These are phyloP conservation scores for Aaosphaeria pasadenensis DNA, from an alignment of 2,329 filamentous ascomycete genomes.

Conservation along the genomic window DNA sequence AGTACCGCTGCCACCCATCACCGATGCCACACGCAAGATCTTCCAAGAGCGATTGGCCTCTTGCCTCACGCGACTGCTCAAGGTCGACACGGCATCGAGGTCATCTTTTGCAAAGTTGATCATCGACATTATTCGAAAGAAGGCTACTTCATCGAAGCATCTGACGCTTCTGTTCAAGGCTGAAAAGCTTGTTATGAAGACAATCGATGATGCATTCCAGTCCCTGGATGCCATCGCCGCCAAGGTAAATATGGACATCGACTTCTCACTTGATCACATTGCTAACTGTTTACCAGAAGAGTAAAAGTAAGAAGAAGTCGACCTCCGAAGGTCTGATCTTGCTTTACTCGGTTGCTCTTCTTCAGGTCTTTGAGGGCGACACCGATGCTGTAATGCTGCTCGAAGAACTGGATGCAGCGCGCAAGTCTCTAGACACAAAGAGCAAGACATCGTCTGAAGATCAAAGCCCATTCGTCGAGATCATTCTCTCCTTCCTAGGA, in stretches of 20 bases:
- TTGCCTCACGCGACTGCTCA: slow-evolving; percentile 51
- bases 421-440: slow-evolving; percentile 54
- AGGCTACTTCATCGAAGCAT: slow-evolving; percentile 26
- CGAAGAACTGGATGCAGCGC: slow-evolving; percentile 75
- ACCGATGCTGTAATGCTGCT: slow-evolving; percentile 79
- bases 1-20: slow-evolving; percentile 44
- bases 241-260: slow-evolving; percentile 14
- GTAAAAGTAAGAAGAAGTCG: slow-evolving; percentile 25
- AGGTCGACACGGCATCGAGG: slow-evolving; percentile 15
- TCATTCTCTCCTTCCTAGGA: slow-evolving; percentile 84
- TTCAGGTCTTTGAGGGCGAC: slow-evolving; percentile 89
- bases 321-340: slow-evolving; percentile 67
- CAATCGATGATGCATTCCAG: slow-evolving; percentile 30
- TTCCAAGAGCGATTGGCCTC: slow-evolving; percentile 56
- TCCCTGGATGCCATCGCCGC: slow-evolving; percentile 25
- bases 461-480: slow-evolving; percentile 64
- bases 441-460: slow-evolving; percentile 19
- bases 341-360: slow-evolving; percentile 77
- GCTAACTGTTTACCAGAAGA: slow-evolving; percentile 12
- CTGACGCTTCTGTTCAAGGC: slow-evolving; percentile 48
- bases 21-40: slow-evolving; percentile 47
- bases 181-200: slow-evolving; percentile 42
- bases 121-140: slow-evolving; percentile 24
- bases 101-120: slow-evolving; percentile 27
- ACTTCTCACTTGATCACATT: slow-evolving; percentile 5